Conservation (phyloP, 768 basidiomycete genomes). For the Psilocybe subaeruginosa region DNA sequence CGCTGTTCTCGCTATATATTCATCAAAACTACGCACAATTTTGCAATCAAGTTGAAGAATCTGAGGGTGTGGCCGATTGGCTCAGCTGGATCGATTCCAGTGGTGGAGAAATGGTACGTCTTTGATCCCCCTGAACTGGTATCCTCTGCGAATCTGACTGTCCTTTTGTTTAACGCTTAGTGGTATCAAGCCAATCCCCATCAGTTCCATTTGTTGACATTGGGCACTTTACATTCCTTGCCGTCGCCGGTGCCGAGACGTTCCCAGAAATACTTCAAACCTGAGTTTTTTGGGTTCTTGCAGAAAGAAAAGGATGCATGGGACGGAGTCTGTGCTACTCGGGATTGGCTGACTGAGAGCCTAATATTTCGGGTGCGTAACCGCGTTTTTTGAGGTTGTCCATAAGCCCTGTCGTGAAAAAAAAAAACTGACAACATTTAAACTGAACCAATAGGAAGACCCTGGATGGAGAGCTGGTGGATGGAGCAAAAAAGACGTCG, state of each 20-base stretch:
- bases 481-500: slow-evolving; percentile 57
- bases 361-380: slow-evolving; percentile 21
- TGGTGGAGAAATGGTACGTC: slow-evolving; percentile 58
- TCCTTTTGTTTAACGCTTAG: slow-evolving; percentile 33
- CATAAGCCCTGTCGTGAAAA: background rate
- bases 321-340: slow-evolving; percentile 58
- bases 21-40: slow-evolving; percentile 95
- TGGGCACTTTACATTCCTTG: slow-evolving; percentile 86
- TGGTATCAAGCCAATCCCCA: slow-evolving; percentile 77
- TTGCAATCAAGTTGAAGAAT: slow-evolving; percentile 77
- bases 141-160: background rate
- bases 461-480: slow-evolving; percentile 34
- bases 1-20: slow-evolving; percentile 84
- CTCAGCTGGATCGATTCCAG: slow-evolving; percentile 78
- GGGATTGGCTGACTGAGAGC: slow-evolving; percentile 56
- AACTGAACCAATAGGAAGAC: slow-evolving; percentile 20
- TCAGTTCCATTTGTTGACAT: slow-evolving; percentile 79
- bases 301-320: slow-evolving; percentile 60
- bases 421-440: background rate
- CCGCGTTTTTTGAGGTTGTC: background rate
- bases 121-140: slow-evolving; percentile 19
- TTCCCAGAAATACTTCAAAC: slow-evolving; percentile 86
- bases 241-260: slow-evolving; percentile 83
- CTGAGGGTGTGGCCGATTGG: slow-evolving; percentile 68
- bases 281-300: slow-evolving; percentile 76